These are phyloP conservation scores for Schoenoplectus triqueter DNA, from an alignment of 202 grass and related monocot genomes.

Conservation along the genomic window DNA sequence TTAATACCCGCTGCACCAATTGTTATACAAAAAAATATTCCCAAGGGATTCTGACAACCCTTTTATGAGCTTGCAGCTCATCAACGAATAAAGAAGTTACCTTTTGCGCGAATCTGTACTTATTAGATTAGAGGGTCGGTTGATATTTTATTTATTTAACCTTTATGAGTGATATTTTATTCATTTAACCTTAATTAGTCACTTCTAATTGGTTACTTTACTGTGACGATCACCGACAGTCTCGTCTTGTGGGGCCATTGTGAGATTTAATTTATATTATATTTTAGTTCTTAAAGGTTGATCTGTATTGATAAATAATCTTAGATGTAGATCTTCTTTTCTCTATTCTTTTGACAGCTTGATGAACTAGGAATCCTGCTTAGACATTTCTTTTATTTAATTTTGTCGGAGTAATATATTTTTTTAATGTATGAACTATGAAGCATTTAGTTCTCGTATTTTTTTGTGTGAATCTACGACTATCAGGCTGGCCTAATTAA, in stretches of 20 bases:
- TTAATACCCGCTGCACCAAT: neutral
- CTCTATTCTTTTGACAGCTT: slow-evolving; percentile 20
- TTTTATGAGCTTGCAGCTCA: slow-evolving; percentile 9
- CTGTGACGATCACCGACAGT: slow-evolving; percentile 35
- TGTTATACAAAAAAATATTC: neutral
- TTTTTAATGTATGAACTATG: neutral
- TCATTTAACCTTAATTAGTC: neutral
- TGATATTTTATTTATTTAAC: neutral
- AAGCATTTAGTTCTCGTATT: neutral
- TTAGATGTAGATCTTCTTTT: slow-evolving; percentile 29
- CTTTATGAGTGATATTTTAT: slow-evolving; percentile 21
- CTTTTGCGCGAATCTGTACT: too few species aligned
- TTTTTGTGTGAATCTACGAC: neutral
- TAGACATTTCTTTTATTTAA: neutral
- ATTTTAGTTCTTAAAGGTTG: slow-evolving; percentile 8
- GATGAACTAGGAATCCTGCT: neutral
- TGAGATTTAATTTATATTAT: slow-evolving; percentile 13
- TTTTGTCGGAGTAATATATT: neutral
- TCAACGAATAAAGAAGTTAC: neutral
- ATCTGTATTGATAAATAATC: slow-evolving; percentile 4
- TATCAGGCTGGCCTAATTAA: neutral
- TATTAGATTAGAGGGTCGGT: too few species aligned
- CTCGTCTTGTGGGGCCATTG: neutral
- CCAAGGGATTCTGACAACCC: neutral
- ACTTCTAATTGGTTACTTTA: slow-evolving; percentile 30